Evolutionary conservation across 2,329 filamentous ascomycete genomes (phyloP), one percentile per base, ranked within the genome.

Genomic region (Fusarium circinatum): DNA sequence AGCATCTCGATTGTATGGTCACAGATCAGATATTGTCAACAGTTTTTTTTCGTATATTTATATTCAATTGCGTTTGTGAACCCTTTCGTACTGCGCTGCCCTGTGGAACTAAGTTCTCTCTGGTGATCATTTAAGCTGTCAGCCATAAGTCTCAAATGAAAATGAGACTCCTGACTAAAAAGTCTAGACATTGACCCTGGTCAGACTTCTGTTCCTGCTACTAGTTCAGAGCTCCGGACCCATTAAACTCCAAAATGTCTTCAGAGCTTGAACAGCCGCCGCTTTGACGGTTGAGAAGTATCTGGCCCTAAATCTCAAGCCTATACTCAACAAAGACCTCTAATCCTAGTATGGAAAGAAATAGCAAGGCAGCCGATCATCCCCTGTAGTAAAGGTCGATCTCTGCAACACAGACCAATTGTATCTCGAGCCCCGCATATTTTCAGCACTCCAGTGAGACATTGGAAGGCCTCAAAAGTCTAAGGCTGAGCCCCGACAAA

Each of bases 151-250:
- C 32, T 34, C 14, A 34, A 34, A 34, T 1, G 32, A 1, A 34
- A 34, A 34, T 15, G 2, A 0, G 7, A 0, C 3, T 34, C 3
- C 6, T 15, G 3, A 1, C 32, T 0, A 15, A 34, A 14, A 34
- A 34, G 15, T 7, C 2, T 15, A 7, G 32, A 8, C 2, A 15
- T 15, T 3, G 3, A 34, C 44, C 8, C 12, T 14, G 1, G 2
- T 14, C 12, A 45, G 8, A 20, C 42, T 26, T 9, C 11, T 26
- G 17, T 26, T 26, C 42, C 24, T 9, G 5, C 7, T 20, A 6
- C 24, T 20, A 26, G 44, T 20, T 10, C 14, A 34, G 3, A 20
- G 24, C 8, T 45, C 8, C 12, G 4, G 12, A 26, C 4, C 2
- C 5, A 0, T 26, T 10, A 14, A 26, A 34, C 14, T 20, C 3